Evolutionary conservation across 2,329 filamentous ascomycete species (phyloP).

Genomic region (Sporothrix brasiliensis): DNA sequence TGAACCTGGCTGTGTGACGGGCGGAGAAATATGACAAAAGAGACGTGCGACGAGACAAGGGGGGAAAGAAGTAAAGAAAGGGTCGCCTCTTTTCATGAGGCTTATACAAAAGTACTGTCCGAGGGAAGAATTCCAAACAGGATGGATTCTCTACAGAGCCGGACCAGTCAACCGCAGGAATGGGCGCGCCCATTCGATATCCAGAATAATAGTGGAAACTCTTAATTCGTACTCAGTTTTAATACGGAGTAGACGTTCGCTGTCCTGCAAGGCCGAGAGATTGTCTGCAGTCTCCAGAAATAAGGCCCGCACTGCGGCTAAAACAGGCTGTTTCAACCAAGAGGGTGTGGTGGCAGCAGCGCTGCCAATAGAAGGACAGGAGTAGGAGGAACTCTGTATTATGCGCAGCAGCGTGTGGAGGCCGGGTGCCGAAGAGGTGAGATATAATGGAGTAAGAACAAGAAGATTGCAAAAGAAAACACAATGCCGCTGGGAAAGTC

Average conservation of each 20-base stretch:
- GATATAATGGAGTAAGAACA: not conserved
- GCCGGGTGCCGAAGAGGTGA: not conserved
- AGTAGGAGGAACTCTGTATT: not conserved
- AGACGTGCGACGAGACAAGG: not conserved
- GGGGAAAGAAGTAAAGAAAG: not conserved
- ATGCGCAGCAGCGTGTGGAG: slow-evolving; percentile 14
- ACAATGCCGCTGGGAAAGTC: slow-evolving; percentile 1
- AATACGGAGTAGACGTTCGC: not conserved
- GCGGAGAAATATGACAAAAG: slow-evolving; percentile 5
- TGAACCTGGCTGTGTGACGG: not conserved
- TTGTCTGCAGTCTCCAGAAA: not conserved
- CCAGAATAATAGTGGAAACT: not conserved
- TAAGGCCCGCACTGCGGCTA: slow-evolving; percentile 25
- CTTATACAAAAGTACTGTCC: not conserved
- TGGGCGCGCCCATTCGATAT: not conserved
- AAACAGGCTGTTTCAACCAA: slow-evolving; percentile 29
- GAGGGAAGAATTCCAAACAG: not conserved
- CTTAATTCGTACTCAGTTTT: not conserved
- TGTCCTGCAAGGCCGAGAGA: not conserved
- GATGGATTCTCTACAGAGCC: slow-evolving; percentile 8
- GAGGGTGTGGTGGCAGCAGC: slow-evolving; percentile 23
- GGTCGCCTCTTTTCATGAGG: not conserved
- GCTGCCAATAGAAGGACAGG: not conserved
- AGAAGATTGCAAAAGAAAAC: not conserved
- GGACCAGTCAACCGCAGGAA: not conserved